Evolutionary conservation across 2,329 filamentous ascomycete species (phyloP), one percentile per base, ranked within the genome.

Genomic region (Dryadomyces quercivorus): DNA sequence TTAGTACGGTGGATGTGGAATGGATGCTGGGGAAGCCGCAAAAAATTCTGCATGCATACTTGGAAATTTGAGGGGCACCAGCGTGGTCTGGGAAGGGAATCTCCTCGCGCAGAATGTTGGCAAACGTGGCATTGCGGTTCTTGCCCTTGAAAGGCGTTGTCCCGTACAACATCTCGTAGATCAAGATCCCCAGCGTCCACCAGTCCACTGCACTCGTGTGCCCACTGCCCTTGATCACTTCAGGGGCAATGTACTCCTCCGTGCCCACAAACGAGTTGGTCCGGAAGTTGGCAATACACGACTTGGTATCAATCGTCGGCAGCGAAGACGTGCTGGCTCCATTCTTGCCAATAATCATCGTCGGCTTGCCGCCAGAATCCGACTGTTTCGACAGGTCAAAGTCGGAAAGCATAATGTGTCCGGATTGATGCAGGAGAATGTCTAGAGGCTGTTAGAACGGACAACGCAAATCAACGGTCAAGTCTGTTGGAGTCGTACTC

Each of bases 61-160:
- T 95, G 56, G 91, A 95, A 56, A 95, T 88, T 67, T 88, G 88
- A 6, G 90, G 89, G 22, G 83, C 77, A 38, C 88, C 86, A 31
- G 85, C 80, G 61, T 93, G 86, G 63, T 98, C 93, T 0, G 93
- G 91, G 71, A 98, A 98, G 6, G 88, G 88, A 58, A 96, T 93
- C 61, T 98, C 93, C 68, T 98, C 93, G 53, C 91, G 79, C 59
- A 98, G 70, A 61, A 98, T 98, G 67, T 97, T 98, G 58, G 91
- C 92, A 72, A 98, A 98, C 0, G 93, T 98, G 15, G 91, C 90
- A 64, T 97, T 98, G 43, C 93, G 82, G 70, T 96, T 98, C 80
- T 98, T 97, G 62, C 93, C 93, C 75, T 98, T 98, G 78, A 98
- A 98, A 1, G 93, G 93, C 0, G 93, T 98, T 0, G 92, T 98